Evolutionary conservation across 176 grass and related monocot genomes (phyloP).

Genomic region (Zoysia pacifica): DNA sequence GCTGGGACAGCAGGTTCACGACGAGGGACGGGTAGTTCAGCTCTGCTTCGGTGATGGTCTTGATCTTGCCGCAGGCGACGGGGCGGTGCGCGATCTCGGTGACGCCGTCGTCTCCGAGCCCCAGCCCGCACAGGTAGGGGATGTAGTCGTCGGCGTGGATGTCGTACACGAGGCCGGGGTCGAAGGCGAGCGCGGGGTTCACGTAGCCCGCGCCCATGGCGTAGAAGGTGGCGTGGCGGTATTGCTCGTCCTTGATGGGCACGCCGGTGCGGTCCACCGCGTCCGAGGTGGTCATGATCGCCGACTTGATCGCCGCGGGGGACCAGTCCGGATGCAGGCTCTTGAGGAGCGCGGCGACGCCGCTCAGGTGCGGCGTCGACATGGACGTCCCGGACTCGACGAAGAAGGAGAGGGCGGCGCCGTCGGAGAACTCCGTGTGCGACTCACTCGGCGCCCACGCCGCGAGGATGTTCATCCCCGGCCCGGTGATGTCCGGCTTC

Average conservation of each 20-base stretch:
- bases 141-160: conserved; percentile 59
- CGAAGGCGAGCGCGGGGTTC: conserved; percentile 67
- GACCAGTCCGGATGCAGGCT: conserved; percentile 72
- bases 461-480: conserved; percentile 87
- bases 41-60: conserved; percentile 63
- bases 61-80: conserved; percentile 47
- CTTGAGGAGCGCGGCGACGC: conserved; percentile 75
- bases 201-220: conserved; percentile 82
- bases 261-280: conserved; percentile 46
- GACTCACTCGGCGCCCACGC: conserved; percentile 68
- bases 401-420: conserved; percentile 51
- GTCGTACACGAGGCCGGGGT: conserved; percentile 80
- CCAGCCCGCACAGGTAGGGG: conserved; percentile 75
- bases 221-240: conserved; percentile 78
- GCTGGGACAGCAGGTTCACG: conserved; percentile 49
- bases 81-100: conserved; percentile 53
- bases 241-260: conserved; percentile 77
- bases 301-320: conserved; percentile 83
- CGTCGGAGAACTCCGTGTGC: conserved; percentile 50
- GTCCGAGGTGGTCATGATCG: conserved; percentile 89
- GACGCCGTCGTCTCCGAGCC: conserved; percentile 55
- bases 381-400: conserved; percentile 91
- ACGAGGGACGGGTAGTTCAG: conserved; percentile 85
- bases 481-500: conserved; percentile 85
- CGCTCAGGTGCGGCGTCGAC: conserved; percentile 79